phyloP scores from a whole-genome alignment of 352 stramenopile species.

The Globisporangium cylindrosporum region DNA sequence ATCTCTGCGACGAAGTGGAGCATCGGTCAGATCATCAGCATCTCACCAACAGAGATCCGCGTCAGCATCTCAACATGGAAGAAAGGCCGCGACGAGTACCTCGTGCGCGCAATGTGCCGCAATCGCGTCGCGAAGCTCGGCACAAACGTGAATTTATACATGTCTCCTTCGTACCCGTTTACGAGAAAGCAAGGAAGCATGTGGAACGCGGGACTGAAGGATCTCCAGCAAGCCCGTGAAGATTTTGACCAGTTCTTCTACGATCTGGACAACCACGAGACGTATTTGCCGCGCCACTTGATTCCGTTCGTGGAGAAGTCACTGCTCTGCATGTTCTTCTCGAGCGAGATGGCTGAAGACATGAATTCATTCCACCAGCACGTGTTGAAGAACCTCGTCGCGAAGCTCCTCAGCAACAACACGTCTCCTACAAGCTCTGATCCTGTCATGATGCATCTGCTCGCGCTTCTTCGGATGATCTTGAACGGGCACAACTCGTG shows the following conservation, averaged over 20 bases:
- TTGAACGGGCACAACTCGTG: conserved; percentile 73
- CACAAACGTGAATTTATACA: conserved; percentile 71
- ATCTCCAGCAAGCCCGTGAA: conserved; percentile 57
- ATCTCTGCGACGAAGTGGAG: conserved; percentile 73
- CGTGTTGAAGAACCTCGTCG: conserved; percentile 71
- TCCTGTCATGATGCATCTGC: conserved; percentile 35
- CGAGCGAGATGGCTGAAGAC: conserved; percentile 68
- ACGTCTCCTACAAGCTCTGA: conserved; percentile 13
- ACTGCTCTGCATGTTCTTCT: conserved; percentile 62
- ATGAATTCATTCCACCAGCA: conserved; percentile 81
- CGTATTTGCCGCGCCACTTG: conserved; percentile 52
- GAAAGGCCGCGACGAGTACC: conserved; percentile 69
- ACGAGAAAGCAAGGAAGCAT: conserved; percentile 66
- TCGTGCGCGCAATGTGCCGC: conserved; percentile 53
- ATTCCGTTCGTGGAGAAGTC: conserved; percentile 76
- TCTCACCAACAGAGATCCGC: conserved; percentile 62
- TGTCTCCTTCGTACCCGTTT: conserved; percentile 78
- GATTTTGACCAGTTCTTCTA: conserved; percentile 81
- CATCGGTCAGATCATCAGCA: conserved; percentile 69
- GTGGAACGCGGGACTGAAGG: conserved; percentile 64
- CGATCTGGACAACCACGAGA: conserved; percentile 37
- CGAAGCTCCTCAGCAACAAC: conserved; percentile 56
- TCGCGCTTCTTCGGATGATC: conserved; percentile 75
- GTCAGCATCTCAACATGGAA: conserved; percentile 67
- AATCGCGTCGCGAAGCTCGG: conserved; percentile 68